phyloP scores from a whole-genome alignment of 257 asterid genomes.

The Eucommia ulmoides region DNA sequence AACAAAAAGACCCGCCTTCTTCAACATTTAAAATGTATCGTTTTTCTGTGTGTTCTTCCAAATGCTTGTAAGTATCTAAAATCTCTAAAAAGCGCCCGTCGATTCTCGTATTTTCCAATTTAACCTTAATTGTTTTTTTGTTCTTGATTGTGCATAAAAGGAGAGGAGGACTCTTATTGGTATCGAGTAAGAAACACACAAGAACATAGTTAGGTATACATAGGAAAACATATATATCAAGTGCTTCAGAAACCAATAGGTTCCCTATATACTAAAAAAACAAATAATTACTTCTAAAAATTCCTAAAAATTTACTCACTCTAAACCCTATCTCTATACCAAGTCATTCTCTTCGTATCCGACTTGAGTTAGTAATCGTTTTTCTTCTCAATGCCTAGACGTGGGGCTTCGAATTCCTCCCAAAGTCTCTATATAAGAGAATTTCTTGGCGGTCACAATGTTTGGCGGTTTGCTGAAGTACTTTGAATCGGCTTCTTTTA shows the following conservation, averaged over 20 bases:
- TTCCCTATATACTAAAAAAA: neutral
- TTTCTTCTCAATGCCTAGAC: slow-evolving; percentile 46
- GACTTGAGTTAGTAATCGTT: neutral
- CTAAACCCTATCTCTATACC: too few relatives aligned
- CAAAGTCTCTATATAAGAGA: slow-evolving; percentile 51
- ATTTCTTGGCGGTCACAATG: slow-evolving; percentile 35
- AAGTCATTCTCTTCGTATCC: slow-evolving; percentile 3
- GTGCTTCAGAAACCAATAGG: neutral
- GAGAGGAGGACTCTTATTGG: too few relatives aligned
- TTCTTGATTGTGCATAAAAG: too few relatives aligned
- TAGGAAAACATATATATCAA: too few relatives aligned
- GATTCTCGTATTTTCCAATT: too few relatives aligned
- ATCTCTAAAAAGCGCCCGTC: too few relatives aligned
- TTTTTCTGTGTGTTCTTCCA: slow-evolving; percentile 13
- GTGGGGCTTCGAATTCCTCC: slow-evolving; percentile 80
- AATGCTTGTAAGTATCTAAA: slow-evolving; percentile 29
- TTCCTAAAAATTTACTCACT: too few relatives aligned
- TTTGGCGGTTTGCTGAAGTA: slow-evolving; percentile 22
- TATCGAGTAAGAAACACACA: too few relatives aligned
- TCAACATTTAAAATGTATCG: neutral
- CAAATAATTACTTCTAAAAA: too few relatives aligned
- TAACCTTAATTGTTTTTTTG: too few relatives aligned
- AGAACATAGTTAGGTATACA: too few relatives aligned
- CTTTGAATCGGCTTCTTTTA: slow-evolving; percentile 14
- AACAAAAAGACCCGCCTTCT: too few relatives aligned